phyloP scores from a whole-genome alignment of 805 yeast species.

The Metschnikowia peoriensis region DNA sequence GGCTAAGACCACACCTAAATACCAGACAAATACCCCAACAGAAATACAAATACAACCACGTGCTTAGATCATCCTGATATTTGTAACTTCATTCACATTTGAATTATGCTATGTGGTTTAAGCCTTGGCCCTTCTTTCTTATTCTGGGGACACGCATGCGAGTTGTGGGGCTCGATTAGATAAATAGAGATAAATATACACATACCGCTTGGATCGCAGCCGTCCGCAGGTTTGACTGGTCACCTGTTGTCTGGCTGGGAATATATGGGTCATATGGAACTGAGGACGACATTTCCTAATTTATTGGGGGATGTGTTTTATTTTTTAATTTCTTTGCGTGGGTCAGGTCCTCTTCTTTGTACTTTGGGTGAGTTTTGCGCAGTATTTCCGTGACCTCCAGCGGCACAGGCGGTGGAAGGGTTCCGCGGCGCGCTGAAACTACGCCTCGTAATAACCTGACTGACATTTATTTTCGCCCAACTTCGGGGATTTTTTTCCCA shows the following conservation, averaged over 20 bases:
- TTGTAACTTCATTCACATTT: no score
- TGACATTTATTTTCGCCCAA: neutral
- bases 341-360: constrained; percentile 1
- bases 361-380: constrained; percentile 9
- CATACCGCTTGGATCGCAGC: constrained; percentile 82
- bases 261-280: constrained; percentile 86
- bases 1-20: no score
- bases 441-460: neutral
- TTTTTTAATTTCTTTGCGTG: neutral
- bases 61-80: neutral
- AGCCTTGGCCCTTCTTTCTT: neutral
- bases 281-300: constrained; percentile 59
- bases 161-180: neutral
- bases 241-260: constrained; percentile 58
- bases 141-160: neutral
- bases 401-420: constrained; percentile 1
- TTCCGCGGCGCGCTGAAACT: neutral
- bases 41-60: neutral
- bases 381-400: constrained; percentile 11
- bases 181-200: constrained; percentile 16
- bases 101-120: neutral
- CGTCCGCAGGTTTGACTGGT: constrained; percentile 56
- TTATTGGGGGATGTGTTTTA: neutral
- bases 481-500: no score
- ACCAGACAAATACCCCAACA: no score